phyloP scores from a whole-genome alignment of 163 green algal species.

The Coccomyxa subellipsoidea region DNA sequence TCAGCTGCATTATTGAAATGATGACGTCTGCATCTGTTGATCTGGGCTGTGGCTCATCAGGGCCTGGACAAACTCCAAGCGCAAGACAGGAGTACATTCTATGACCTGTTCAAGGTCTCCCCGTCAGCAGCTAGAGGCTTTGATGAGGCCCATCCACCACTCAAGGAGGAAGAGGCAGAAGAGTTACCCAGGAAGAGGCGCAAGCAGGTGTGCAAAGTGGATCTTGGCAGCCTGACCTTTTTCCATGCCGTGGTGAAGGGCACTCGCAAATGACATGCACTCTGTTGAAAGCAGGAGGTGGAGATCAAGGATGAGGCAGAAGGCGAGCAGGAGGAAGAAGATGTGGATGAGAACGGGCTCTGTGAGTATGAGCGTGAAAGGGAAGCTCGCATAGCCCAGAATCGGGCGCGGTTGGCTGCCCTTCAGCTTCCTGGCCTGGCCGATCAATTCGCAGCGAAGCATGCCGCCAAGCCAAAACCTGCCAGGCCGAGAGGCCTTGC shows the following conservation, averaged over 20 bases:
- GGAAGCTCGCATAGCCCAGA: not conserved
- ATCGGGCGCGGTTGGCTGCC: not conserved
- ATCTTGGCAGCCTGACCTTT: not conserved
- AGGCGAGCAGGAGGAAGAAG: too few relatives aligned
- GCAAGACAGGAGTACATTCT: not conserved
- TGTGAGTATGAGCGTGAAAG: not conserved
- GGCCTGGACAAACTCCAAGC: not conserved
- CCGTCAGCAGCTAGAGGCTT: too few relatives aligned
- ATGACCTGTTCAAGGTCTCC: too few relatives aligned
- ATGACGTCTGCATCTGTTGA: not conserved
- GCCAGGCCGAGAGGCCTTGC: not conserved
- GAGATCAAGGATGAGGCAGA: too few relatives aligned
- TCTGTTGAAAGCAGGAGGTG: too few relatives aligned
- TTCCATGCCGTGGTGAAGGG: not conserved
- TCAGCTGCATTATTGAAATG: too few relatives aligned
- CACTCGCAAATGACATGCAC: not conserved
- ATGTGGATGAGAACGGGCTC: not conserved
- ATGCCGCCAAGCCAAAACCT: not conserved
- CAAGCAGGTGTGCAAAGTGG: not conserved
- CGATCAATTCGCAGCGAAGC: not conserved
- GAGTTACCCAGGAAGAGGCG: not conserved
- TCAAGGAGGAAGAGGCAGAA: not conserved
- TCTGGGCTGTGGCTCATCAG: not conserved
- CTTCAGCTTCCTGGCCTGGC: not conserved
- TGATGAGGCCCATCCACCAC: too few relatives aligned